Base-by-base conservation (phyloP, 1,284 basidiomycete genomes). In the Mrakiaceae sp. region DNA sequence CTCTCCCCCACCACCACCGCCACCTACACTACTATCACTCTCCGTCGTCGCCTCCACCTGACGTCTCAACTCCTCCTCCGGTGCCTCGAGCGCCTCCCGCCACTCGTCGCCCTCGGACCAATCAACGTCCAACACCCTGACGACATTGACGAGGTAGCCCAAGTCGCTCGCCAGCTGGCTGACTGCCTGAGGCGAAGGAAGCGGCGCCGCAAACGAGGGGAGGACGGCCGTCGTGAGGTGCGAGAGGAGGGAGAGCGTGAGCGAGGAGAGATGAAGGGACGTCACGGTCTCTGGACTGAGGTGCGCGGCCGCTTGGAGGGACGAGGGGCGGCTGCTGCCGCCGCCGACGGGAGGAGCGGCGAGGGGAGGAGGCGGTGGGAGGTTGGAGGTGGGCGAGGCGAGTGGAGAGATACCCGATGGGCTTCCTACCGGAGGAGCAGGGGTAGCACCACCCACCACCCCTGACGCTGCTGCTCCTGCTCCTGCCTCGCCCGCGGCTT, bases 101-200 rank as follows among this genome's bases (percentile, higher is more conserved):
- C 89, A 93, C 70, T 78, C 79, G 67, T 87, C 86, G 49, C 93
- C 76, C 48, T 84, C 84, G 2, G 82, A 81, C 73, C 81, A 85
- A 69, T 93, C 89, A 4, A 94, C 88, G 71, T 94, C 92, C 60
- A 98, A 79, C 39, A 91, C 91, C 48, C 85, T 80, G n/a, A 93
- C 87, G 52, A 97, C 92, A 71, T 94, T 96, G 12, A 83, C 83
- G 42, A 98, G 80, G 75, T 97, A 96, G 40, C 84, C 87, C 63
- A 98, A 76, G 76, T 98, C 95, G 1, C 87, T 86, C 0, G 82
- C 80, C n/a, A 98, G 81, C 73, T 98, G 95, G 8, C 85, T 84
- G 2, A 87, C 84, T 0, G 93, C 95, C 1, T 60, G 10, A 9
- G 46, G 12, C 10, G 47, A 42, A 6, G 53, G 46, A 27, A 58